A percentile compares a stretch with the other conserved stretches of the same genome.
phyloP scores from a whole-genome alignment of 805 yeast genomes.

The Danielia oregonensis region DNA sequence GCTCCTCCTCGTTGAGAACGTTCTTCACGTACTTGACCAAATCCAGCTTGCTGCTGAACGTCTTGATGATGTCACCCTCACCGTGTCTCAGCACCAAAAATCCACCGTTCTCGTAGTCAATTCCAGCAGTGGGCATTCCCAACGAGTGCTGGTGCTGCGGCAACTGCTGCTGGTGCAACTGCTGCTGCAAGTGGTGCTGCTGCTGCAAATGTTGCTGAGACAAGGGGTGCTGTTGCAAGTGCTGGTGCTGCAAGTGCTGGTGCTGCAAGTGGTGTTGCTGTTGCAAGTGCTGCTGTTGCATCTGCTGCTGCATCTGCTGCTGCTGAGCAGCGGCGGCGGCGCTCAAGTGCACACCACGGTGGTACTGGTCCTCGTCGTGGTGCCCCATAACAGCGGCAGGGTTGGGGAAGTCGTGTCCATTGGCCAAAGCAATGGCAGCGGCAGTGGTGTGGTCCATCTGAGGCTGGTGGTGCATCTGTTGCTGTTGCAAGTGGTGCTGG shows the following conservation, averaged over 20 bases:
- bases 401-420: conserved; percentile 17
- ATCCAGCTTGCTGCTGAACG: conserved; percentile 18
- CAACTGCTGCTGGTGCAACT: conserved; percentile 18
- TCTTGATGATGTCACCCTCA: conserved; percentile 22
- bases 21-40: conserved; percentile 34
- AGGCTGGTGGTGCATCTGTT: conserved; percentile 16
- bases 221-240: conserved; percentile 5
- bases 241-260: conserved; percentile 9
- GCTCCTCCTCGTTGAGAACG: conserved; percentile 31
- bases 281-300: conserved; percentile 17
- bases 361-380: conserved; percentile 16
- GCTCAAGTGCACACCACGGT: conserved; percentile 15
- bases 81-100: conserved; percentile 18
- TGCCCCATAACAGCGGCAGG: conserved; percentile 17
- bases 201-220: conserved; percentile 6
- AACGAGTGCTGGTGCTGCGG: conserved; percentile 17
- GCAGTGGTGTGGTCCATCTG: conserved; percentile 20
- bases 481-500: conserved; percentile 16
- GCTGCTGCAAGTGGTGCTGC: conserved; percentile 8
- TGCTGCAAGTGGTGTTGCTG: conserved; percentile 18
- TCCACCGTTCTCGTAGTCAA: conserved; percentile 19
- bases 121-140: conserved; percentile 16
- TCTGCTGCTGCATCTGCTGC: conserved; percentile 14
- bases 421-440: conserved; percentile 20
- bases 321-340: conserved; percentile 13